A percentile compares a stretch with the other conserved stretches of the same genome.
Evolutionary conservation across 495 filamentous ascomycete genomes (phyloP).

Genomic region (Cercophora newfieldiana): DNA sequence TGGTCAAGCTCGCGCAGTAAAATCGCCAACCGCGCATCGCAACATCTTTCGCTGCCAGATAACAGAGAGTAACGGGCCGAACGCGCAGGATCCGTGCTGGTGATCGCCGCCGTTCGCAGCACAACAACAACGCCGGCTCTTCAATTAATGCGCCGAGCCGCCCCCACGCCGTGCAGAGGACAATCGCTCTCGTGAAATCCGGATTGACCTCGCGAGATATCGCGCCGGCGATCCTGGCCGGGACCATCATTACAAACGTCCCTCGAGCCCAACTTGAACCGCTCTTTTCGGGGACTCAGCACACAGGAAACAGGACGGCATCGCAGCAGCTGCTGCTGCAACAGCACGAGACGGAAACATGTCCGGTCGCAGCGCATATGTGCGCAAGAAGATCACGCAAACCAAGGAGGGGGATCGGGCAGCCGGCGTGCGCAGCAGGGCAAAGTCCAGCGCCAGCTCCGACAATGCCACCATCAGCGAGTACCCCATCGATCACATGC

Average conservation of each 20-base stretch:
- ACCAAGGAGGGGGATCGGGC: slow-evolving; percentile 35
- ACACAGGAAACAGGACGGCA: not conserved
- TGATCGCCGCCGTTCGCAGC: slow-evolving; percentile 2
- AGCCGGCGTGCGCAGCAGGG: slow-evolving; percentile 24
- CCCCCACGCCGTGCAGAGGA: slow-evolving; percentile 12
- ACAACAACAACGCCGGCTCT: not conserved
- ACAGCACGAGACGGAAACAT: slow-evolving; percentile 33
- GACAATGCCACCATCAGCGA: slow-evolving; percentile 45
- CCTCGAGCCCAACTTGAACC: not conserved
- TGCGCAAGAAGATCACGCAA: slow-evolving; percentile 54
- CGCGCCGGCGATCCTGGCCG: not conserved
- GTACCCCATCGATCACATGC: slow-evolving; percentile 28
- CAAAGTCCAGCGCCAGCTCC: slow-evolving; percentile 37
- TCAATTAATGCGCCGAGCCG: slow-evolving; percentile 7
- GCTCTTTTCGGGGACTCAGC: not conserved
- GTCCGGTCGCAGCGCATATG: slow-evolving; percentile 57
- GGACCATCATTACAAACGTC: not conserved
- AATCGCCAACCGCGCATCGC: not conserved
- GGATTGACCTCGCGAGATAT: slow-evolving; percentile 6
- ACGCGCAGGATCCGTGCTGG: slow-evolving; percentile 1
- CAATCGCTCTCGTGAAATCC: not conserved
- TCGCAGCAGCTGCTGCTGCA: too few relatives aligned
- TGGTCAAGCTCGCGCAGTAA: slow-evolving; percentile 3
- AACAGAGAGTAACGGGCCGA: slow-evolving; percentile 14
- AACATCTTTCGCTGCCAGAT: not conserved